phyloP scores from a whole-genome alignment of 2,329 filamentous ascomycete species.

The Chaetomiaceae sp. region DNA sequence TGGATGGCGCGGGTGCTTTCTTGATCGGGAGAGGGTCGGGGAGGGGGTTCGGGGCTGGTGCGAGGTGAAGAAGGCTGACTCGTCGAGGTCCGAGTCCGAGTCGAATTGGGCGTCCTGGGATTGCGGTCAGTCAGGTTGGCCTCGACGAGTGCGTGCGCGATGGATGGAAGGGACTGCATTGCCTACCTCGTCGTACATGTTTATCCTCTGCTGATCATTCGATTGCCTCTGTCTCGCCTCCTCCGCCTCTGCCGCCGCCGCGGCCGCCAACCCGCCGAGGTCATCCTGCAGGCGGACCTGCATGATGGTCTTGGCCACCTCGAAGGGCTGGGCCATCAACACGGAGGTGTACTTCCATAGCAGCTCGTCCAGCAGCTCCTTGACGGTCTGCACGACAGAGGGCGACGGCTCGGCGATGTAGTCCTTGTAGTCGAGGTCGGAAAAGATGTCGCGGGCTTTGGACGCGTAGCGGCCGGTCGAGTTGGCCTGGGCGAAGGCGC shows the following conservation, averaged over 20 bases:
- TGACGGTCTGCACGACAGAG: slow-evolving; percentile 66
- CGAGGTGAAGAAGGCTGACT: slow-evolving; percentile 79
- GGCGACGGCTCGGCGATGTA: slow-evolving; percentile 74
- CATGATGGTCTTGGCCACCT: slow-evolving; percentile 89
- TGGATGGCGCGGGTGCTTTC: slow-evolving; percentile 27
- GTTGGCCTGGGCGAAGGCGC: slow-evolving; percentile 42
- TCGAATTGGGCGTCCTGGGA: slow-evolving; percentile 33
- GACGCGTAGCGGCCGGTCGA: slow-evolving; percentile 43
- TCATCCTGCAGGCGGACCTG: slow-evolving; percentile 63
- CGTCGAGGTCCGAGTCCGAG: slow-evolving; percentile 65
- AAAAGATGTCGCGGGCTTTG: slow-evolving; percentile 77
- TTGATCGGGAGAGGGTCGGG: slow-evolving; percentile 34
- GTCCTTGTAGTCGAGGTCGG: slow-evolving; percentile 86
- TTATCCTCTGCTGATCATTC: slow-evolving; percentile 20
- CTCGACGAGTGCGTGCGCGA: neutral
- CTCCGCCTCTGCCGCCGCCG: slow-evolving; percentile 26
- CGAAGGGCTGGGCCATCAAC: slow-evolving; percentile 88
- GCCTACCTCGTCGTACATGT: slow-evolving; percentile 25
- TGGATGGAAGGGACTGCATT: slow-evolving; percentile 2
- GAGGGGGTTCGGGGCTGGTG: slow-evolving; percentile 50
- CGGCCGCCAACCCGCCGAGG: slow-evolving; percentile 31
- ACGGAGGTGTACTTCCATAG: slow-evolving; percentile 89
- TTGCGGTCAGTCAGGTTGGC: neutral
- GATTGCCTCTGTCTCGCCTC: slow-evolving; percentile 26
- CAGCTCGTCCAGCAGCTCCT: slow-evolving; percentile 74